phyloP scores from a whole-genome alignment of 2,329 filamentous ascomycete genomes.

The Aspergillus sclerotialis region DNA sequence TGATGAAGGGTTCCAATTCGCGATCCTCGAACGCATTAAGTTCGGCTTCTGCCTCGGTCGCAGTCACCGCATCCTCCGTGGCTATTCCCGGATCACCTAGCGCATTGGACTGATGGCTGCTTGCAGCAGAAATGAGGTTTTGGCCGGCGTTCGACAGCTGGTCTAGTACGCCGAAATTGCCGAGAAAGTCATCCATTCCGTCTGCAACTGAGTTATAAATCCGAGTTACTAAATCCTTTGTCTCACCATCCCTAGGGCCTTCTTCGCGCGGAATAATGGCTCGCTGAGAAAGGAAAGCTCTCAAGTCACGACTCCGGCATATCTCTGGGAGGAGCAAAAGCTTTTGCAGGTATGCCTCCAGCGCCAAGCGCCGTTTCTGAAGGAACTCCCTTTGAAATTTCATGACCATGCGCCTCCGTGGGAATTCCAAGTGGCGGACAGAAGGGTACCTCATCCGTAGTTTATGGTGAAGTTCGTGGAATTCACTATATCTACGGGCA shows the following conservation, averaged over 20 bases:
- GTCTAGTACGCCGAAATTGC: slow-evolving; percentile 91
- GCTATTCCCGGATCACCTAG: slow-evolving; percentile 41
- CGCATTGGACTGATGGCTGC: slow-evolving; percentile 43
- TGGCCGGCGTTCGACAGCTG: slow-evolving; percentile 90
- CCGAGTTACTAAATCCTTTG: slow-evolving; percentile 76
- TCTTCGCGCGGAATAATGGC: slow-evolving; percentile 65
- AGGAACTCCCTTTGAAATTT: slow-evolving; percentile 95
- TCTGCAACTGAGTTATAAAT: slow-evolving; percentile 96
- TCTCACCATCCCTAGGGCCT: slow-evolving; percentile 58
- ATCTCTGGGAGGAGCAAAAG: slow-evolving; percentile 84
- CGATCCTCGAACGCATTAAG: slow-evolving; percentile 86
- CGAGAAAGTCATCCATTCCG: slow-evolving; percentile 95
- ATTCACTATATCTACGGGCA: slow-evolving; percentile 91
- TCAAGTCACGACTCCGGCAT: slow-evolving; percentile 84
- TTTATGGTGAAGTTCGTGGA: slow-evolving; percentile 88
- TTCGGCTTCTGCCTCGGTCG: slow-evolving; percentile 82
- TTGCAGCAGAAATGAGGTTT: slow-evolving; percentile 58
- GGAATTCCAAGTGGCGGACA: slow-evolving; percentile 85
- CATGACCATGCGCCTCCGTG: slow-evolving; percentile 84
- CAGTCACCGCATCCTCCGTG: slow-evolving; percentile 43
- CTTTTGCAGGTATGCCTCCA: slow-evolving; percentile 79
- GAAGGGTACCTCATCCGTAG: slow-evolving; percentile 78
- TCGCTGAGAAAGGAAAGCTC: slow-evolving; percentile 83
- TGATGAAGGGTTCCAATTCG: slow-evolving; percentile 90
- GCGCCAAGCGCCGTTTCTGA: slow-evolving; percentile 72